Conservation (phyloP, 495 filamentous ascomycete species). For the Penicillium verhagenii region DNA sequence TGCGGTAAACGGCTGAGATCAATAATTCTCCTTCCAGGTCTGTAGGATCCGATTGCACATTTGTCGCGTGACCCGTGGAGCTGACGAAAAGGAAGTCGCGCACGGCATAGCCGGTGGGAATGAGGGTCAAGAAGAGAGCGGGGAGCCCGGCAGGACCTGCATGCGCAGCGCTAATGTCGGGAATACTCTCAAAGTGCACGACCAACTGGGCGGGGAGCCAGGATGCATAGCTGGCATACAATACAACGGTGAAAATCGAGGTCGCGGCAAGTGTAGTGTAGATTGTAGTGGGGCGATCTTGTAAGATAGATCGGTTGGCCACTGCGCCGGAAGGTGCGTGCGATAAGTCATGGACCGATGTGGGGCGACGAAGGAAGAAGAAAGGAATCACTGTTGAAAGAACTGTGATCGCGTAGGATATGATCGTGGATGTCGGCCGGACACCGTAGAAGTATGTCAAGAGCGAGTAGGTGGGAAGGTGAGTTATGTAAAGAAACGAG, state of each 20-base stretch:
- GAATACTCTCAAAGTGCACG: conserved; percentile 66
- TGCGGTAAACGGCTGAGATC: conserved; percentile 54
- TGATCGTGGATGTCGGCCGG: conserved; percentile 52
- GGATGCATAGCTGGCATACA: conserved; percentile 61
- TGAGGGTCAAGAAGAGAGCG: conserved; percentile 49
- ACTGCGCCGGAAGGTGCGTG: conserved; percentile 38
- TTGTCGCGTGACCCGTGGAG: conserved; percentile 47
- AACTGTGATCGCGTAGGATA: conserved; percentile 61
- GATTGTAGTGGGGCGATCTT: conserved; percentile 59
- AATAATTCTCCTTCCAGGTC: conserved; percentile 57
- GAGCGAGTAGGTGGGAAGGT: conserved; percentile 69
- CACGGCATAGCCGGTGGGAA: conserved; percentile 67
- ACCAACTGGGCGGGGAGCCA: conserved; percentile 68
- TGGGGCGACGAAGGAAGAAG: conserved; percentile 62
- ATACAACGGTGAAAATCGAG: conserved; percentile 62
- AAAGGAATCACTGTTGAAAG: conserved; percentile 69
- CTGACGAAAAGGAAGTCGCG: conserved; percentile 75
- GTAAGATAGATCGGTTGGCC: conserved; percentile 67
- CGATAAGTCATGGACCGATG: conserved; percentile 60
- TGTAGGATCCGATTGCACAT: conserved; percentile 51
- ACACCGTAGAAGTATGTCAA: conserved; percentile 72
- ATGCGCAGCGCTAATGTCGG: conserved; percentile 61
- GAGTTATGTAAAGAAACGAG: conserved; percentile 64
- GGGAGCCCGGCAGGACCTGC: conserved; percentile 50
- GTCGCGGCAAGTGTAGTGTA: conserved; percentile 65